Conservation (phyloP, 2,329 filamentous ascomycete genomes). For the Stenocarpella maydis region DNA sequence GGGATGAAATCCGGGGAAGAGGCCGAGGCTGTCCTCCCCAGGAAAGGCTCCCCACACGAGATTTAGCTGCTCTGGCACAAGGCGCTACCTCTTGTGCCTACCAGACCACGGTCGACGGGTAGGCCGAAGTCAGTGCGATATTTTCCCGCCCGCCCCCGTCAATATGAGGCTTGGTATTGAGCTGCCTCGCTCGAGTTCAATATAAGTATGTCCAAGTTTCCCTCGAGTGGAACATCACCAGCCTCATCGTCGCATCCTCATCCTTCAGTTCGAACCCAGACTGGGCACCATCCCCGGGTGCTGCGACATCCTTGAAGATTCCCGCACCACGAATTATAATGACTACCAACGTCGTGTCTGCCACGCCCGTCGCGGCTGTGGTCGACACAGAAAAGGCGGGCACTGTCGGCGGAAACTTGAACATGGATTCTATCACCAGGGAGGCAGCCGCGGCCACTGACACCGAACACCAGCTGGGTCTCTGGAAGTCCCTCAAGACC, state of each 20-base stretch:
- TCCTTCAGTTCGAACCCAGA: not conserved
- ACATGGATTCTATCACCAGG: conserved; percentile 14
- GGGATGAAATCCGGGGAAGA: conserved; percentile 15
- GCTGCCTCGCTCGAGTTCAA: not conserved
- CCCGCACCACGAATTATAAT: not conserved
- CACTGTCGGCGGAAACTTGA: not conserved
- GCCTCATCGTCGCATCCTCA: not conserved
- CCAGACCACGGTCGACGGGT: conserved; percentile 11
- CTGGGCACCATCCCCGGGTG: not conserved
- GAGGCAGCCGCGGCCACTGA: conserved; percentile 25
- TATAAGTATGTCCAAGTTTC: not conserved
- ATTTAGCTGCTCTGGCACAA: not conserved
- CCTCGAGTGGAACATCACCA: not conserved
- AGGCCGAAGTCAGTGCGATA: conserved; percentile 16
- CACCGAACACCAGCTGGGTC: conserved; percentile 52
- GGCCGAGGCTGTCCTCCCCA: conserved; percentile 8
- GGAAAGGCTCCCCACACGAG: not conserved
- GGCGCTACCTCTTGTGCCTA: not conserved
- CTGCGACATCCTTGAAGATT: not conserved
- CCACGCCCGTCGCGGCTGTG: conserved; percentile 4
- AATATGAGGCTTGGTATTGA: not conserved
- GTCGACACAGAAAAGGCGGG: conserved; percentile 10
- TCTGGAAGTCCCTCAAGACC: conserved; percentile 49
- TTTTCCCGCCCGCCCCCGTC: conserved; percentile 17
- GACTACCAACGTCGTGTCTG: conserved; percentile 3